Base-by-base conservation (phyloP, 768 basidiomycete genomes). In the Lyophyllum semitale region DNA sequence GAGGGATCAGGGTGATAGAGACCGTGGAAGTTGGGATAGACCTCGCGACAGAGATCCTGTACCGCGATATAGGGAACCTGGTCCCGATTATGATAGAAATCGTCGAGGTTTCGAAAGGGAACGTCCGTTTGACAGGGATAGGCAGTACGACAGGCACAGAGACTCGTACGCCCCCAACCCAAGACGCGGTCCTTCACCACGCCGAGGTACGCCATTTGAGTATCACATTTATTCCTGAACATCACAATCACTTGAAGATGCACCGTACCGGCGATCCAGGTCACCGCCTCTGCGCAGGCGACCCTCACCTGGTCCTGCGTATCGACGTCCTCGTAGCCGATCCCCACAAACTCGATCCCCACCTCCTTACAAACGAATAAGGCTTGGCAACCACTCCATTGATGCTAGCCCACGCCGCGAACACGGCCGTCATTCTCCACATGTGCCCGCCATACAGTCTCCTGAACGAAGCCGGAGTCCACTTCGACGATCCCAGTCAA, bases 301-400 rank as follows among this genome's bases (percentile, higher is more conserved):
- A 44, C 27, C 15, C 12, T 41, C 50, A 20, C 50, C 37, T 26
- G 27, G 35, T 2, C 37, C 45, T 40, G 46, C 50, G 9, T 62
- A 60, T 17, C 51, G 68, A 26, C 65, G 67, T 13, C 58, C 62
- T 32, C 63, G 65, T n/a, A 69, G 68, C 51, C 63, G 54, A 27
- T 63, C 62, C 12, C 52, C 57, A n/a, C 48, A 65, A 41, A 53
- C 47, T 47, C 66, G 53, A 27, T 63, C 68, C 22, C 58, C 66
- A 27, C 58, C 58, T 8, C 54, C 55, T 8, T 32, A 32, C 17
- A 63, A 59, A 55, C 51, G 59, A 11, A 53, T 69, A 44, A 65
- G 64, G 51, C 50, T 69, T 17, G 71, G 68, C 15, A 69, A 70
- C 38, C 68, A 70, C 54, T 66, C 71, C 29, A 64, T 67, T 27